phyloP scores from a whole-genome alignment of 1,139 yeast species.

The Citeromyces siamensis region DNA sequence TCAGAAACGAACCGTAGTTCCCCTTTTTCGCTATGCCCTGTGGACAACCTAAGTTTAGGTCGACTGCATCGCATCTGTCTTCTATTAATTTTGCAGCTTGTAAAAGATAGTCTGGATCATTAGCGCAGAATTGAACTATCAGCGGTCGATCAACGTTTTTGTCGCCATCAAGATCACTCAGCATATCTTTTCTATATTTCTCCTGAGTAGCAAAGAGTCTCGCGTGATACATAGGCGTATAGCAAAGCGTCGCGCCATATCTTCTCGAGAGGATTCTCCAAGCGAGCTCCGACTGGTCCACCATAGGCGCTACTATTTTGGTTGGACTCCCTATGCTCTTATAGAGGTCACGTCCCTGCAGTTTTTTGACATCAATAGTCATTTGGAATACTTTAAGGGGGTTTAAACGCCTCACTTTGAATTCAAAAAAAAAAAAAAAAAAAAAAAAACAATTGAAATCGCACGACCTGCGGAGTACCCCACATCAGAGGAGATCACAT shows the following conservation, averaged over 20 bases:
- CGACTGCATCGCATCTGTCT: constrained; percentile 89
- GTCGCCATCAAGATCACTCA: constrained; percentile 69
- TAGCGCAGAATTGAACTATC: constrained; percentile 92
- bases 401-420: background rate
- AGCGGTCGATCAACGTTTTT: constrained; percentile 59
- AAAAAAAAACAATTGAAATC: constrained; percentile 2
- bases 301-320: constrained; percentile 97
- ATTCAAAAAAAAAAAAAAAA: constrained; percentile 5
- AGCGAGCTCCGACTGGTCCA: constrained; percentile 91
- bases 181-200: constrained; percentile 69
- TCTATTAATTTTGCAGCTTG: constrained; percentile 73
- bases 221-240: constrained; percentile 97
- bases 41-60: constrained; percentile 92
- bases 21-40: constrained; percentile 96
- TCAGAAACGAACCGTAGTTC: constrained; percentile 85
- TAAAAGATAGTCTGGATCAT: constrained; percentile 78
- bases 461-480: constrained; percentile 1
- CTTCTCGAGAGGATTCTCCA: constrained; percentile 84
- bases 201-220: constrained; percentile 76
- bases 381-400: constrained; percentile 3
- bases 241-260: constrained; percentile 89
- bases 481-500: background rate
- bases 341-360: constrained; percentile 59
- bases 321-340: constrained; percentile 62
- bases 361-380: constrained; percentile 12